Base-by-base conservation (phyloP, 176 grass and related monocot genomes). In the Eleusine indica region DNA sequence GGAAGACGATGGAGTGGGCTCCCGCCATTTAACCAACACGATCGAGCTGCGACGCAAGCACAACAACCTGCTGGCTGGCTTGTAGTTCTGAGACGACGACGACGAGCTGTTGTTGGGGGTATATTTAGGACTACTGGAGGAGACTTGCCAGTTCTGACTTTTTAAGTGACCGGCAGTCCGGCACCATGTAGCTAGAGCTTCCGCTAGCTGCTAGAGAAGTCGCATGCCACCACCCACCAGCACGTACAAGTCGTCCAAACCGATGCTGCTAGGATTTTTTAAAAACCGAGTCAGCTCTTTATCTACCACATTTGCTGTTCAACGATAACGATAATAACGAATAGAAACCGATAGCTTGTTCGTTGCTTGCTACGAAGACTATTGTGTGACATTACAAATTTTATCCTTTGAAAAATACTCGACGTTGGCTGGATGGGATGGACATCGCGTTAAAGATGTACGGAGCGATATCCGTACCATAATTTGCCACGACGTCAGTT, bases 141-240 rank as follows among this genome's bases (percentile, higher is more conserved):
- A 39, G 73, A 40, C 51, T n/a, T 75, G 3, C 19, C 52, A 16
- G 25, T 38, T 56, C 48, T 74, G 72, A 74, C 72, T 74, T 74
- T 56, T 56, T 9, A 16, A 39, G 48, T 38, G 49, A 54, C 57
- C 7, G 5, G 7, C 42, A 43, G 49, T 38, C 57, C 7, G 5
- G 7, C 42, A 43, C 47, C 2, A 48, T 10, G 11, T 18, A 54
- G 32, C 32, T 35, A 25, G 25, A 25, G 25, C 25, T 25, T 25
- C 25, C 25, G 25, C 25, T 46, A 46, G 2, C 42, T 44, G 57
- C 57, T 74, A 38, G 49, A 53, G 16, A 75, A 13, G 72, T 75
- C 18, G 48, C 57, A 25, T 9, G 57, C 30, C 18, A 35, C 29
- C 72, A 25, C 46, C 14, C 18, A 52, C 29, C 72, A 25, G 71